Evolutionary conservation across 306 rosid genomes (phyloP).

Genomic region (Acmispon strigosus): DNA sequence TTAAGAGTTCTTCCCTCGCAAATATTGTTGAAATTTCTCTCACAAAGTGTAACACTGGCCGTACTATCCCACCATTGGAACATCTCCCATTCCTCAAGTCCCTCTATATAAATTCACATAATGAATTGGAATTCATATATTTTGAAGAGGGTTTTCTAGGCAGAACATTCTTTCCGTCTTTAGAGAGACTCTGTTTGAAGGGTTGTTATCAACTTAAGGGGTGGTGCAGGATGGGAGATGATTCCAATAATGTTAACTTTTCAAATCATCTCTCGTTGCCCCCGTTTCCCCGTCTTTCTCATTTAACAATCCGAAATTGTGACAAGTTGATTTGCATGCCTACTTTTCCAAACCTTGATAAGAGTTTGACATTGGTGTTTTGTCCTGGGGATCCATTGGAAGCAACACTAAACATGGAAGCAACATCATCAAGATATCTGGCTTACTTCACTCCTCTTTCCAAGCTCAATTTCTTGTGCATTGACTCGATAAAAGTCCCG

Average conservation of each 20-base stretch:
- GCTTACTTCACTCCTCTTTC: no score
- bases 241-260: not conserved
- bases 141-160: not conserved
- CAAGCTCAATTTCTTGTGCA: no score
- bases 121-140: no score
- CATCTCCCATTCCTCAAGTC: no score
- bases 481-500: no score
- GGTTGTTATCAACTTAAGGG: not conserved
- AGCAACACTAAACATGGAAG: no score
- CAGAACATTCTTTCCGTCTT: conserved; percentile 15
- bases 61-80: not conserved
- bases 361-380: not conserved
- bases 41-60: accelerated
- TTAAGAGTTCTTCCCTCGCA: conserved; percentile 1
- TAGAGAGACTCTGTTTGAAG: not conserved
- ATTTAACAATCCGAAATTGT: not conserved
- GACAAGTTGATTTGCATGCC: not conserved
- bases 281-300: conserved; percentile 1
- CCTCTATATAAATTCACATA: no score
- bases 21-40: not conserved
- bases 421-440: no score
- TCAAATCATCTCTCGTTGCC: not conserved
- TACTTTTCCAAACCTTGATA: not conserved
- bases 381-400: not conserved
- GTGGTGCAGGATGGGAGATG: conserved; percentile 9